Conservation (phyloP, 2,329 filamentous ascomycete genomes). For the Blastomyces gilchristii region DNA sequence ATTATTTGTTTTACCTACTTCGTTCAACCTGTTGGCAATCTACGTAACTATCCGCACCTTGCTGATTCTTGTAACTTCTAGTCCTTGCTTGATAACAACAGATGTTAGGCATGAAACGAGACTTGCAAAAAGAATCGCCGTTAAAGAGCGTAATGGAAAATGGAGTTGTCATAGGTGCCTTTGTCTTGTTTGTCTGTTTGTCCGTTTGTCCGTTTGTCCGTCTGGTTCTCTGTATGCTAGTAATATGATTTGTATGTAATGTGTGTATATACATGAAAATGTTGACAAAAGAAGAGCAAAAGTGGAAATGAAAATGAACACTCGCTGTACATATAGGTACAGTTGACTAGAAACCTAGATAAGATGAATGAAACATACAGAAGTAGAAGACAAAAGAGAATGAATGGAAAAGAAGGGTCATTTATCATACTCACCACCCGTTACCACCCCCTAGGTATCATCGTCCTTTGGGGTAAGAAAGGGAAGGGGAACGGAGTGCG, state of each 20-base stretch:
- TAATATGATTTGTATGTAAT: neutral
- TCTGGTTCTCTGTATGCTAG: neutral
- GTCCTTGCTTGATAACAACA: too few relatives aligned
- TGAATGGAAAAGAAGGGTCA: neutral
- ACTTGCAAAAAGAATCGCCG: neutral
- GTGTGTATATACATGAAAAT: neutral
- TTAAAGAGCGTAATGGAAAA: neutral
- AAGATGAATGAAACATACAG: neutral
- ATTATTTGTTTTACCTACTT: neutral
- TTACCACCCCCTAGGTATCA: too few relatives aligned
- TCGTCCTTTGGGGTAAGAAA: too few relatives aligned
- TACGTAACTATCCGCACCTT: too few relatives aligned
- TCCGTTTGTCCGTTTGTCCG: too few relatives aligned
- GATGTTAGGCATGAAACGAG: neutral
- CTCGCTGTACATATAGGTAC: neutral
- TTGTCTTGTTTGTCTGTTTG: too few relatives aligned
- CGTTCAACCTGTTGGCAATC: too few relatives aligned
- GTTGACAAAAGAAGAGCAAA: neutral
- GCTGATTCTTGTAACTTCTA: too few relatives aligned
- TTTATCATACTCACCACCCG: neutral
- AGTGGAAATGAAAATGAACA: neutral
- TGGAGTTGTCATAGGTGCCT: neutral
- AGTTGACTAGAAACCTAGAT: neutral
- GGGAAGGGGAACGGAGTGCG: neutral
- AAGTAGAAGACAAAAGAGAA: neutral